Base-by-base conservation (phyloP, 1,284 basidiomycete genomes). In the Leucoagaricus sp. region DNA sequence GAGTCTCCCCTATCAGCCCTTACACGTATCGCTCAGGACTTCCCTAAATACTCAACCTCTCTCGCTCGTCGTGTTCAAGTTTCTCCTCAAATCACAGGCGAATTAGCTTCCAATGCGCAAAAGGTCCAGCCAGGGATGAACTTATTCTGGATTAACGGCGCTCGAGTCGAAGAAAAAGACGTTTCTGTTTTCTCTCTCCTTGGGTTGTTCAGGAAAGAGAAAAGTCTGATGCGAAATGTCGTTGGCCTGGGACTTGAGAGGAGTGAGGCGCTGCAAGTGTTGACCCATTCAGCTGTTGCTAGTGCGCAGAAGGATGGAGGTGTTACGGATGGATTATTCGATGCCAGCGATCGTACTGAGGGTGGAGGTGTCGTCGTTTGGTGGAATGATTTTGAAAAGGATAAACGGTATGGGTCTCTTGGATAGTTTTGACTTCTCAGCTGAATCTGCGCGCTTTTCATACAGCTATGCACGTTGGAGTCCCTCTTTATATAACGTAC, bases 361-460 rank as follows among this genome's bases (percentile, higher is more conserved):
- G 90, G 83, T 1, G 91, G 89, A 0, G 80, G 76, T 13, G 80
- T 89, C 2, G 83, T 97, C 49, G 68, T 86, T 0, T 98, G 91
- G 85, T 88, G 90, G 84, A 98, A 98, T 70, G 89, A 98, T 71
- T 72, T 98, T 23, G 89, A 93, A 72, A 90, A 86, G 60, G 96
- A 98, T 67, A 76, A 73, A n/a, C 76, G 83, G 78, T 90, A 71
- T 55, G 73, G 70, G 52, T 6, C 17, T 29, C 38, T 17, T 49
- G 17, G 9, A 19, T 21, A 8, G 47, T 4, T 58, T 33, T 29
- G 28, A 40, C 9, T 2, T 12, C 8, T 13, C 12, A 2, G 21
- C 12, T 21, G 47, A 36, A 41, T 21, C 23, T 7, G 21, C 44
- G 15, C 19, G 31, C 2, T 2, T 12, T 38, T 36, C 8, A 12